Percentiles rank a stretch among this genome's conserved stretches.
phyloP scores from a whole-genome alignment of 352 stramenopile genomes.

The Thalassiosira livingstoniorum region DNA sequence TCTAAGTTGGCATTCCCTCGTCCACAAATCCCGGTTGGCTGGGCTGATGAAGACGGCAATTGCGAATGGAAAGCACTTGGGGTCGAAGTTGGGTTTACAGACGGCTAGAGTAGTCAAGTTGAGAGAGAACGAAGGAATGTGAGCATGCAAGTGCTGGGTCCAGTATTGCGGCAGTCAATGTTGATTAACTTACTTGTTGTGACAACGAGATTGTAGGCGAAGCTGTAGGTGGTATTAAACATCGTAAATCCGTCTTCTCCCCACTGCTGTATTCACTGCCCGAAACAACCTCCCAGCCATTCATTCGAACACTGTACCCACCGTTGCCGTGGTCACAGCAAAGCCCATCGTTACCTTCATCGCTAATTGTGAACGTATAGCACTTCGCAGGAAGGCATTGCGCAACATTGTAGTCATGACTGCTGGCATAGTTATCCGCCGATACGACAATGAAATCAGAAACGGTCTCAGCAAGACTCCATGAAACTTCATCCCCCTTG shows the following conservation, averaged over 20 bases:
- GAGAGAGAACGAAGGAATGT: no score
- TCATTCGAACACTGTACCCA: conserved; percentile 42
- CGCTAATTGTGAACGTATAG: conserved; percentile 45
- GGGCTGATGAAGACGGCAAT: conserved; percentile 4
- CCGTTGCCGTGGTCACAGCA: conserved; percentile 42
- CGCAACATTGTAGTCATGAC: conserved; percentile 27
- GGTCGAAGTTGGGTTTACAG: not conserved
- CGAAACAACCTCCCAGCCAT: conserved; percentile 42
- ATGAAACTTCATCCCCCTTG: conserved; percentile 49
- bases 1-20: conserved; percentile 31
- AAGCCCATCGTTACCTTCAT: conserved; percentile 43
- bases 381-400: conserved; percentile 43
- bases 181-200: no score
- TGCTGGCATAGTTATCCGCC: conserved; percentile 25
- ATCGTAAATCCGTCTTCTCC: conserved; percentile 41
- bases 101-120: no score
- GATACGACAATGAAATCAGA: conserved; percentile 22
- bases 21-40: conserved; percentile 15
- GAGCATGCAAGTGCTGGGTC: no score
- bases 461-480: conserved; percentile 26
- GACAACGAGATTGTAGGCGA: conserved; percentile 25
- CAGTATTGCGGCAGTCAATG: no score
- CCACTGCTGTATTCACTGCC: conserved; percentile 23
- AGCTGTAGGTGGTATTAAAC: conserved; percentile 30
- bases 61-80: conserved; percentile 11